Percentiles rank a stretch among this genome's conserved stretches.
phyloP scores from a whole-genome alignment of 1,139 yeast genomes.

The Sugiyamaella grinbergsii region DNA sequence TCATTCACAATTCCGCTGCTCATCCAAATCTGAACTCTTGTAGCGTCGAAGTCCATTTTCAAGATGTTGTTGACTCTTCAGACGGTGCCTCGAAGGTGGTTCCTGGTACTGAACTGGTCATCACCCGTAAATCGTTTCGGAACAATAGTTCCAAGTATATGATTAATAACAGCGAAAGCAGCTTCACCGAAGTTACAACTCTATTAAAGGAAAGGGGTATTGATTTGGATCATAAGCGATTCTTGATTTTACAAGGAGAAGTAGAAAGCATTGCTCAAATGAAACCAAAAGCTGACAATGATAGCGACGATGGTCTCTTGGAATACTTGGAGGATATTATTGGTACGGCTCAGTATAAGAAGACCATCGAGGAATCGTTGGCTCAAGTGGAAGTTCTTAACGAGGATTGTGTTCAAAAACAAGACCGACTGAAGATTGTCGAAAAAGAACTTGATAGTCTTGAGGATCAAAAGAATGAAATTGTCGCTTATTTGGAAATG shows the following conservation, averaged over 20 bases:
- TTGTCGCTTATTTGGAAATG: constrained; percentile 61
- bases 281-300: constrained; percentile 95
- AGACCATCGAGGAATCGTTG: constrained; percentile 66
- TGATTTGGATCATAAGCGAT: constrained; percentile 92
- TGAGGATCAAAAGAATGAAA: constrained; percentile 70
- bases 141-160: constrained; percentile 80
- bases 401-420: constrained; percentile 79
- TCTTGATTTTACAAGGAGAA: constrained; percentile 94
- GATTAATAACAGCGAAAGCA: constrained; percentile 68
- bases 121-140: constrained; percentile 76
- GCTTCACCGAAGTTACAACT: constrained; percentile 76
- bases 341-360: constrained; percentile 86
- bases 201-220: constrained; percentile 82
- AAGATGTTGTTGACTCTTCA: constrained; percentile 69
- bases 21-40: constrained; percentile 71
- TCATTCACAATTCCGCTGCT: constrained; percentile 78
- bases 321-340: constrained; percentile 96
- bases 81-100: constrained; percentile 48
- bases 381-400: constrained; percentile 67
- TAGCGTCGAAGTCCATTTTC: constrained; percentile 91
- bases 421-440: constrained; percentile 75
- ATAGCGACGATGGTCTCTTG: constrained; percentile 87
- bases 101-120: constrained; percentile 61
- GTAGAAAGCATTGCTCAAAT: constrained; percentile 98
- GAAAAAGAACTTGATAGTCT: constrained; percentile 71